phyloP scores from a whole-genome alignment of 129 eudicot genomes.

The Flaveria linearis region DNA sequence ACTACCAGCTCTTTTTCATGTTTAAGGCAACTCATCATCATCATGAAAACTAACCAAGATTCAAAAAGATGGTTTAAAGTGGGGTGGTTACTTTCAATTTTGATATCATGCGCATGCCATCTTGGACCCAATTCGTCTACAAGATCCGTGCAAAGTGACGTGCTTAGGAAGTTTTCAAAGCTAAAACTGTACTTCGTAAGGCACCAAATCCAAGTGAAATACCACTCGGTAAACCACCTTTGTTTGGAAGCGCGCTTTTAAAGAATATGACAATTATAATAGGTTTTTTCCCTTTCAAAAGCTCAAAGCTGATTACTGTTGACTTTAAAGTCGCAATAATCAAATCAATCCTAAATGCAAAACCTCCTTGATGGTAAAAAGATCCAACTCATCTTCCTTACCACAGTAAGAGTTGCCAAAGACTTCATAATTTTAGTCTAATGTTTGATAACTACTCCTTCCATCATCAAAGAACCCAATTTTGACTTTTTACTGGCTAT shows the following conservation, averaged over 20 bases:
- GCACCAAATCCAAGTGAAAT: background rate
- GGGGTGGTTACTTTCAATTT: constrained; percentile 12
- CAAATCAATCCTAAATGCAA: background rate
- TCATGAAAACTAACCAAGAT: constrained; percentile 14
- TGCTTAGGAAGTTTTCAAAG: background rate
- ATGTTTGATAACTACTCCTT: constrained; percentile 13
- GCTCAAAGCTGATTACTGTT: background rate
- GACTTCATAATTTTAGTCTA: constrained; percentile 15
- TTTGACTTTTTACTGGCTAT: constrained; percentile 29
- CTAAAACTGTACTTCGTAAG: background rate
- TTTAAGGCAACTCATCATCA: constrained; percentile 25
- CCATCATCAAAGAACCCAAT: constrained; percentile 24
- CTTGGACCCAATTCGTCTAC: background rate
- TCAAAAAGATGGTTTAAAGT: constrained; percentile 7
- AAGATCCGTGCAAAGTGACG: background rate
- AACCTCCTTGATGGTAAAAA: background rate
- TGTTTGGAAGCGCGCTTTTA: background rate
- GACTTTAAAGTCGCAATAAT: background rate
- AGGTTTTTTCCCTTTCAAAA: background rate
- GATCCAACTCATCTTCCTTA: background rate
- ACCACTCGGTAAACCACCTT: background rate
- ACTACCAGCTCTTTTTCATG: constrained; percentile 29
- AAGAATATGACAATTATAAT: background rate
- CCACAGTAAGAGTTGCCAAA: constrained; percentile 11
- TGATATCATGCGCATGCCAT: background rate